Base-by-base conservation (phyloP, 805 yeast species). In the Myxozyma melibiosi region DNA sequence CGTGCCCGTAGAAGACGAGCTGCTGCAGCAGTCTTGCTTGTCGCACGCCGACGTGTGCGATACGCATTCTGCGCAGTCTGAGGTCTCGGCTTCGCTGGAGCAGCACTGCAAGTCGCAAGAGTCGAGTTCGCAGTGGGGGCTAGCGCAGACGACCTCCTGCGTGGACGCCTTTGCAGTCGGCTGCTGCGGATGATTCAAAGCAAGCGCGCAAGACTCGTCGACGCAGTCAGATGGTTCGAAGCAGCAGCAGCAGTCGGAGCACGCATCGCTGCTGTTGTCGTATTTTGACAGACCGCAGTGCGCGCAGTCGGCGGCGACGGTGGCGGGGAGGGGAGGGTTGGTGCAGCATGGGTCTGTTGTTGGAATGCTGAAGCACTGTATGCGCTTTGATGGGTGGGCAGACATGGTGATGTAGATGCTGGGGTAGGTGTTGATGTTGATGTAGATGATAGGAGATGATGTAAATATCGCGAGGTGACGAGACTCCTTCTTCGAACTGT, bases 221-320 rank as follows among this genome's bases (percentile, higher is more conserved):
- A 34, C 38, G 35, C 57, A 53, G 5, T 42, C 20, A 30, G 42
- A 9, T 13, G 49, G 42, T 28, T 47, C 57, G 39, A 53, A 53
- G 38, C 57, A 53, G 52, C 57, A 53, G 44, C 52, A 53, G 43
- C 48, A 53, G 9, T 53, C 57, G 4, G 38, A 22, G 39, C 51
- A 53, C 14, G 28, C 24, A 13, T 33, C 47, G 20, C 45, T 13
- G 25, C n/a, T 22, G 18, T 8, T 28, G 22, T 11, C 25, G 9
- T 27, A 27, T 8, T 22, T 14, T 4, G 37, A 18, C 11, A 28
- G 42, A 8, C 37, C 51, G 11, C 42, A 47, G 11, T 38, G 42
- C n/a, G 40, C 42, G 16, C 42, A 37, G 25, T 37, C 51, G 3
- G 18, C 40, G 14, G 42, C 34, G n/a, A n/a, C n/a, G n/a, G n/a